These are phyloP conservation scores for Camelina neglecta DNA, from an alignment of 345 rosid species.

Conservation along the genomic window DNA sequence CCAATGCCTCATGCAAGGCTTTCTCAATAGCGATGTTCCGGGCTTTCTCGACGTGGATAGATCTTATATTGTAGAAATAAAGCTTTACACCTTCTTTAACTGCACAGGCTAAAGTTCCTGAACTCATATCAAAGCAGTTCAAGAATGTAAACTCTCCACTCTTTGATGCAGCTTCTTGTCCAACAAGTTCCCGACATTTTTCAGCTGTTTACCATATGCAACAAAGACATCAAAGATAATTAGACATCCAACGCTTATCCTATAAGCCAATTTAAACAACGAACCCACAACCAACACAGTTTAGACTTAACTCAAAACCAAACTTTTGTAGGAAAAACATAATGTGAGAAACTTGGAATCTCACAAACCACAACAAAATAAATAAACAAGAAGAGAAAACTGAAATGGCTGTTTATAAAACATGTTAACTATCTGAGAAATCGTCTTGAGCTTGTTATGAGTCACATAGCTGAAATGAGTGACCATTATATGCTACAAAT, in stretches of 20 bases:
- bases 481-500: not conserved
- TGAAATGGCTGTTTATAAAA: not conserved
- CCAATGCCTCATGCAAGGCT: slow-evolving; percentile 65
- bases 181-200: slow-evolving; percentile 81
- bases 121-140: slow-evolving; percentile 90
- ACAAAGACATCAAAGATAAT: not conserved
- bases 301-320: no score
- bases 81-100: slow-evolving; percentile 94
- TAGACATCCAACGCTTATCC: not conserved
- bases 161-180: slow-evolving; percentile 79
- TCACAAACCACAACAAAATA: not conserved
- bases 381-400: not conserved
- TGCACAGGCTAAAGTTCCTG: slow-evolving; percentile 77
- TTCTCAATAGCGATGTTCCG: slow-evolving; percentile 69
- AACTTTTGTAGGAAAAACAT: no score
- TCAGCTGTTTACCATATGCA: slow-evolving; percentile 59
- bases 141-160: slow-evolving; percentile 88
- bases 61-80: slow-evolving; percentile 77
- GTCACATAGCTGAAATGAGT: not conserved
- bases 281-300: not conserved
- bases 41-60: slow-evolving; percentile 77
- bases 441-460: not conserved
- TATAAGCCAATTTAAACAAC: not conserved
- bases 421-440: not conserved
- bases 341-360: not conserved